A percentile compares a stretch with the other conserved stretches of the same genome.
Conservation (phyloP, 2,329 filamentous ascomycete genomes). For the Penicillium crustosum region DNA sequence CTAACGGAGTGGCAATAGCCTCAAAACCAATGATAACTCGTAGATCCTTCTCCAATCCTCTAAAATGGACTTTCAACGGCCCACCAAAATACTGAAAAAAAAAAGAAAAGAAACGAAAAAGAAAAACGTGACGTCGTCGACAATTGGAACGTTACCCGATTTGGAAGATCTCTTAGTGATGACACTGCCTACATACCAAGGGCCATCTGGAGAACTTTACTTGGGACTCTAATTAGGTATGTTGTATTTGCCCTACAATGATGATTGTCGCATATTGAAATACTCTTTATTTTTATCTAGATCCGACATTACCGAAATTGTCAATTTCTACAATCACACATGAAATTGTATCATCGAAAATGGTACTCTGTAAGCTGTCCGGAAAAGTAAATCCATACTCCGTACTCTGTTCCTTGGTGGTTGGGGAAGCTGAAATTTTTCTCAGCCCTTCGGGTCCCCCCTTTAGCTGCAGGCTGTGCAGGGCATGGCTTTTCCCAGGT, state of each 20-base stretch:
- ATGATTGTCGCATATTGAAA: neutral
- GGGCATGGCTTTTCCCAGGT: conserved; percentile 12
- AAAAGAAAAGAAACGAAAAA: neutral
- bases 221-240: neutral
- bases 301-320: neutral
- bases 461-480: conserved; percentile 15
- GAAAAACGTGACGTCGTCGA: conserved; percentile 26
- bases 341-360: neutral
- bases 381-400: neutral
- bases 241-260: neutral
- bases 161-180: conserved; percentile 2
- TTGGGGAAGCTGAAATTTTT: neutral
- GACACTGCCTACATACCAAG: conserved; percentile 1
- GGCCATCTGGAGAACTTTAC: neutral
- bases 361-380: neutral
- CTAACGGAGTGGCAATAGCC: conserved; percentile 14
- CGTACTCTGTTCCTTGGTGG: neutral
- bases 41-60: neutral
- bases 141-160: conserved; percentile 9
- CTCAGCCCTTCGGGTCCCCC: conserved; percentile 5
- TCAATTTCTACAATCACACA: neutral
- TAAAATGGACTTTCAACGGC: neutral
- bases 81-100: conserved; percentile 1
- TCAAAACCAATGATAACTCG: neutral
- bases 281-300: neutral